Evolutionary conservation across 1,139 yeast genomes (phyloP), one percentile per base, ranked within the genome.

Genomic region (Kodamaea suecica): DNA sequence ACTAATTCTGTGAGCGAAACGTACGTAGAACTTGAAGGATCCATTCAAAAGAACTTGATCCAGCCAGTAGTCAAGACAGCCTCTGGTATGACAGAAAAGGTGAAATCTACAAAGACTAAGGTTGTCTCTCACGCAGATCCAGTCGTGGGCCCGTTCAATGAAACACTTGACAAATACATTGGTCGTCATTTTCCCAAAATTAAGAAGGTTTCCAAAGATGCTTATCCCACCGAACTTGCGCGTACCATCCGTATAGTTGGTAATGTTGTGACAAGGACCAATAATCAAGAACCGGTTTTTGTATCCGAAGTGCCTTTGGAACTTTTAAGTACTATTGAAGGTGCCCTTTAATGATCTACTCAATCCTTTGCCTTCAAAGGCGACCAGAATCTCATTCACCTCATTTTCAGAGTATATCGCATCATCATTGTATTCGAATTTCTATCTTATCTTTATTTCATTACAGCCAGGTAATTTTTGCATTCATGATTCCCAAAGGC

Each of bases 111-210:
- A 78, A 79, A 50, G 66, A 75, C 8, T 63, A 78, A 79, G 31
- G 49, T 84, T 29, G 66, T 84, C 44, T 66, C 81, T 13, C 72
- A 75, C 29, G 56, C 79, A 20, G 90, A 84, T 50, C 85, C 87
- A 4, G 29, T 81, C 12, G 62, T 83, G 30, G 67, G 61, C 30
- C 88, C 90, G 13, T 35, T 80, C 27, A 85, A 84, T 57, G 60
- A 66, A 31, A 61, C 66, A 29, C 54, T 84, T 40, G 80, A 74
- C 45, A 56, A 63, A 5, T 47, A 66, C 26, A 66, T 79, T 29
- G 53, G 59, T 31, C 59, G 56, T 21, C 63, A 63, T 45, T 61
- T 74, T 27, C 84, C 86, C n/a, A 63, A 61, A 16, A 64, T 62
- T 17, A 66, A 67, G 34, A 57, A 59, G 33, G 72, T 69, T 10